These are phyloP conservation scores for Kodamaea fungicola DNA, from an alignment of 1,139 yeast genomes.

Conservation along the genomic window DNA sequence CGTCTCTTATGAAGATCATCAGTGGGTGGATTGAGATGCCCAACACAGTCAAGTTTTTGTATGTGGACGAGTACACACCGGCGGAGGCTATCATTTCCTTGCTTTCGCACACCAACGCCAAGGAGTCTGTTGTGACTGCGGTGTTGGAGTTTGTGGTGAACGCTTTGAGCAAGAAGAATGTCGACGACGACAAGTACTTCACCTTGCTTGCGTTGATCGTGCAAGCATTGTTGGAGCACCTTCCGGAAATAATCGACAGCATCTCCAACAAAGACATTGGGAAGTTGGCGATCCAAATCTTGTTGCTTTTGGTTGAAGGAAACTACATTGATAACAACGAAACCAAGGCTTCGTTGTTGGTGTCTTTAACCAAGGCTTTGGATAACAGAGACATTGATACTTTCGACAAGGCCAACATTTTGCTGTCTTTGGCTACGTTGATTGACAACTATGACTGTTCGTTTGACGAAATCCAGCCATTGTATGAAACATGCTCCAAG, in stretches of 20 bases:
- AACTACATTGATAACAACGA: slow-evolving; percentile 56
- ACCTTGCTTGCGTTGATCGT: slow-evolving; percentile 55
- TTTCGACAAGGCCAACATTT: slow-evolving; percentile 54
- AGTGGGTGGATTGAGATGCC: slow-evolving; percentile 56
- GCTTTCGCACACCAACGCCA: slow-evolving; percentile 53
- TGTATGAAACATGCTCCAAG: slow-evolving; percentile 56
- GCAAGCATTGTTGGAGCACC: slow-evolving; percentile 47
- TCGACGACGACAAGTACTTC: slow-evolving; percentile 35
- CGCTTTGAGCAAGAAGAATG: slow-evolving; percentile 32
- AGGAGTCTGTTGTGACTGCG: slow-evolving; percentile 59
- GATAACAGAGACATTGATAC: slow-evolving; percentile 56
- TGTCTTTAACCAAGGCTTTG: slow-evolving; percentile 58
- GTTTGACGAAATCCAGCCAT: slow-evolving; percentile 49
- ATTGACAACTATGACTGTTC: slow-evolving; percentile 52
- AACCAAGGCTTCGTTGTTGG: slow-evolving; percentile 53
- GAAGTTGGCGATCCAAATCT: slow-evolving; percentile 48
- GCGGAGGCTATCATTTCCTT: slow-evolving; percentile 54
- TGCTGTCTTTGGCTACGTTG: slow-evolving; percentile 55
- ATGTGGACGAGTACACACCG: slow-evolving; percentile 55
- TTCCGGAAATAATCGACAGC: slow-evolving; percentile 48
- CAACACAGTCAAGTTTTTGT: slow-evolving; percentile 50
- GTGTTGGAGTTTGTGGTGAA: slow-evolving; percentile 57
- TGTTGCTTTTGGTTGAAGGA: slow-evolving; percentile 56
- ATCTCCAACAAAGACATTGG: slow-evolving; percentile 49
- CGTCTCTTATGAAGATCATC: slow-evolving; percentile 71